Evolutionary conservation across 2,329 filamentous ascomycete species (phyloP).

Genomic region (Alternaria sp.): DNA sequence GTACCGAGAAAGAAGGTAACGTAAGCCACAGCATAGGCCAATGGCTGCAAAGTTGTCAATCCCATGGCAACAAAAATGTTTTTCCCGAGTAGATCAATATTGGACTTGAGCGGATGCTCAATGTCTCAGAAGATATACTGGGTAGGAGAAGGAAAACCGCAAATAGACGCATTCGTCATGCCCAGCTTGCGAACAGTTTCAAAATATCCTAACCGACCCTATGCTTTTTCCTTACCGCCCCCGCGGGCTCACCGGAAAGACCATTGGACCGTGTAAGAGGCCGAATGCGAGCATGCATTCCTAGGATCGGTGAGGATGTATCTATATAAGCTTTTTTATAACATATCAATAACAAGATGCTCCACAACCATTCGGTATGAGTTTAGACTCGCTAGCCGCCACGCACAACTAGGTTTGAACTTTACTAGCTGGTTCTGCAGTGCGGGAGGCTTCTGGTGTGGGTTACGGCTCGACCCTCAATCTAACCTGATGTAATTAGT

Average conservation of each 20-base stretch:
- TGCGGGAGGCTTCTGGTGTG: constrained; percentile 3
- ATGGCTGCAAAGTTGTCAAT: constrained; percentile 24
- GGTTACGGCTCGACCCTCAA: constrained; percentile 1
- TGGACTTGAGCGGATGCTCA: background rate
- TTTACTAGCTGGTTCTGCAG: background rate
- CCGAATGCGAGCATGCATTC: constrained; percentile 1
- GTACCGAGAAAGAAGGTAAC: constrained; percentile 29
- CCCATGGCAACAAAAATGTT: constrained; percentile 14
- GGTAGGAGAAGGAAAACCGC: background rate
- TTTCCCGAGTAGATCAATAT: background rate
- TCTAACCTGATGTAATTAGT: background rate
- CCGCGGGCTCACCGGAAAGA: background rate
- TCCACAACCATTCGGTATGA: background rate
- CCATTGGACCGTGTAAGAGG: background rate
- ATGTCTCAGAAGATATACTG: constrained; percentile 2
- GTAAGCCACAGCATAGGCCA: constrained; percentile 31
- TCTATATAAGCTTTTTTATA: background rate
- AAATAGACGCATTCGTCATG: background rate
- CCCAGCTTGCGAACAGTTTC: background rate
- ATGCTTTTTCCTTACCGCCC: constrained; percentile 3
- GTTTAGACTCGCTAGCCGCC: background rate
- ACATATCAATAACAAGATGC: background rate
- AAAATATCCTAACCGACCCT: constrained; percentile 1
- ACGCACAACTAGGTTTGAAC: background rate
- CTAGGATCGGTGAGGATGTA: background rate